Conservation (phyloP, 352 stramenopile genomes). For the Aphanomyces stellatus region DNA sequence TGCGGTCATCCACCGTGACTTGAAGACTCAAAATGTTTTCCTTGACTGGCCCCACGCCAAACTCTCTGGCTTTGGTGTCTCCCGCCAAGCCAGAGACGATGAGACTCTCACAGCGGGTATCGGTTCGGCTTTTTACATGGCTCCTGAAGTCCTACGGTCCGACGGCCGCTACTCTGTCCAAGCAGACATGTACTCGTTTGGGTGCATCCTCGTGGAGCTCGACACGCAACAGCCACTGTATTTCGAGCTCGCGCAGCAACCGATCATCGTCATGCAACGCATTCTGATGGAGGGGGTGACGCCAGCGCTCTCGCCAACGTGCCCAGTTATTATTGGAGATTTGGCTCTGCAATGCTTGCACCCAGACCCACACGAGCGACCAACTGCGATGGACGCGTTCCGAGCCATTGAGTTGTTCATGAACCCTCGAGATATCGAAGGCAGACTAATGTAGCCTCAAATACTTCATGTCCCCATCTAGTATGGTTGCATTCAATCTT, state of each 20-base stretch:
- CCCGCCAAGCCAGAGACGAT: neutral
- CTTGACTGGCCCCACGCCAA: neutral
- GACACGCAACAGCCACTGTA: conserved; percentile 8
- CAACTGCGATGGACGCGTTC: neutral
- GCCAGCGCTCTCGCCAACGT: neutral
- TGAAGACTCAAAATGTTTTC: conserved; percentile 4
- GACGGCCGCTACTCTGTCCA: neutral
- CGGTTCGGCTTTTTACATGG: neutral
- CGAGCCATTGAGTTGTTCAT: neutral
- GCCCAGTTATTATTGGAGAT: neutral
- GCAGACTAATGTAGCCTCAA: too few relatives aligned
- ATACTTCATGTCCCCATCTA: too few relatives aligned
- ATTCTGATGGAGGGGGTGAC: neutral
- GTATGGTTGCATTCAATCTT: too few relatives aligned
- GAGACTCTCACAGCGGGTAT: neutral
- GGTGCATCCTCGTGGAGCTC: conserved; percentile 2
- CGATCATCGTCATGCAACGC: neutral
- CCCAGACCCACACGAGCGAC: neutral
- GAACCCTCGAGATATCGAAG: neutral
- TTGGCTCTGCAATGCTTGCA: neutral
- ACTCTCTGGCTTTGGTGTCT: neutral
- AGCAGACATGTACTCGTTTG: conserved; percentile 19
- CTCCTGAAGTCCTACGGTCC: neutral
- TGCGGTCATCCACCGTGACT: conserved; percentile 4
- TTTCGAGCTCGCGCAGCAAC: neutral